Evolutionary conservation across 2,329 filamentous ascomycete genomes (phyloP), one percentile per base, ranked within the genome.

Genomic region (Colletotrichum sp.): DNA sequence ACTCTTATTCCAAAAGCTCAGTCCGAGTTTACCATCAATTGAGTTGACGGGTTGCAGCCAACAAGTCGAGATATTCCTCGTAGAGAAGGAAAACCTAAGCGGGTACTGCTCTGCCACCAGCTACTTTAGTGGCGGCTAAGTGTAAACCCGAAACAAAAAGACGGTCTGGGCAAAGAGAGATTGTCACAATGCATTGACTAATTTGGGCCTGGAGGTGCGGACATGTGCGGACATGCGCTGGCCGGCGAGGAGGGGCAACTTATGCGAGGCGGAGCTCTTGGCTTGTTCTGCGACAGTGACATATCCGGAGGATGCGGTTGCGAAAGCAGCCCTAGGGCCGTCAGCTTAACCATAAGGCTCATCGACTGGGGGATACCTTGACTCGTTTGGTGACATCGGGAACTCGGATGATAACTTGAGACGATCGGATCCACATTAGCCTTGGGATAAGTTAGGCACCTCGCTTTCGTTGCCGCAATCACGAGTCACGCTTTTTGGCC

Each of bases 1-100:
- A 1, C 0, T 11, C 39, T 3, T 3, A 44, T 44, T n/a, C 0
- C 8, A 8, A 44, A 44, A 44, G 39, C 2, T 1, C 1, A n/a
- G 39, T n/a, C 16, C n/a, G 39, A 44, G 0, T 44, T 44, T 1
- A n/a, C 8, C 8, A 12, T 1, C 9, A 48, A n/a, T 48, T 0
- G 5, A 48, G 0, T 12, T 0, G 0, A 6, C 39, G 19, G 19
- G 9, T 48, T 48, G 19, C 39, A 12, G 9, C 39, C 19, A 48
- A 48, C 9, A 48, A 11, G 2, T 48, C 39, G 36, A 44, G 16
- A 16, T 44, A 19, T 19, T 44, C 16, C 16, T 44, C 9, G 0
- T 48, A 12, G 39, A 48, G 0, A 48, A 48, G 9, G 19, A 12
- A 48, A 48, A n/a, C 9, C 44, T 48, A 3, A 48, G 0, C 44